Percentiles rank a stretch among this genome's conserved stretches.
These are phyloP conservation scores for Dendrobium chrysotoxum DNA, from an alignment of 106 monocot species.

Conservation along the genomic window DNA sequence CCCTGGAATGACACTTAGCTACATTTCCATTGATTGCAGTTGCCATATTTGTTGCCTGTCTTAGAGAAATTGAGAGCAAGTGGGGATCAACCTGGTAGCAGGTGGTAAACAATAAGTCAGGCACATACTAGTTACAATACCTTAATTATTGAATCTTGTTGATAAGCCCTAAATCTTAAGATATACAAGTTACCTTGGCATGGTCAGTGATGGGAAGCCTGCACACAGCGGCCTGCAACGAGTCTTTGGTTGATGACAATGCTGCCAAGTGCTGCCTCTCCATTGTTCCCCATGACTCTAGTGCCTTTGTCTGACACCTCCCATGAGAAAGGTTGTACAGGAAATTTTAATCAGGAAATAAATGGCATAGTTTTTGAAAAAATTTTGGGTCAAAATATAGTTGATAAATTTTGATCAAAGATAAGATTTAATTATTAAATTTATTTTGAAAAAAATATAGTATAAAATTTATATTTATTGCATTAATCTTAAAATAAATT, in stretches of 20 bases:
- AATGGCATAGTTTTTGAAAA: too few species aligned
- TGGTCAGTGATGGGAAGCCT: slow-evolving; percentile 34
- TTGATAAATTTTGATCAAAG: too few species aligned
- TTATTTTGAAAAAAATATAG: too few species aligned
- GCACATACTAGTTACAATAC: neutral
- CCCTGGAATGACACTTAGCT: neutral
- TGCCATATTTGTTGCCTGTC: slow-evolving; percentile 15
- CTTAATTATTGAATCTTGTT: too few species aligned
- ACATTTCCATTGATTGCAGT: slow-evolving; percentile 5
- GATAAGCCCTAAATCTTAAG: neutral
- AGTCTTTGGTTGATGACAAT: slow-evolving; percentile 19
- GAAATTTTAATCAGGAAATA: too few species aligned
- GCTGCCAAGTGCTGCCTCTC: slow-evolving; percentile 26
- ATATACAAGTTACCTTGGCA: slow-evolving; percentile 20
- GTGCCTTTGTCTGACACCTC: slow-evolving; percentile 19
- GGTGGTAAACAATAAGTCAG: neutral
- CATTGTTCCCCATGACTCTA: slow-evolving; percentile 29
- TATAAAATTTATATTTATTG: too few species aligned
- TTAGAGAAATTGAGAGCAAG: slow-evolving; percentile 12
- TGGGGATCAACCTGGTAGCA: slow-evolving; percentile 25
- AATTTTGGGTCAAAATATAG: too few species aligned
- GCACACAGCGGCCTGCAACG: slow-evolving; percentile 29
- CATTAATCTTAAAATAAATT: too few species aligned
- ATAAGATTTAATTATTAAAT: too few species aligned
- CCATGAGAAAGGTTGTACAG: neutral